Conservation (phyloP, 305 asterid genomes). For the Rubia peregrina region DNA sequence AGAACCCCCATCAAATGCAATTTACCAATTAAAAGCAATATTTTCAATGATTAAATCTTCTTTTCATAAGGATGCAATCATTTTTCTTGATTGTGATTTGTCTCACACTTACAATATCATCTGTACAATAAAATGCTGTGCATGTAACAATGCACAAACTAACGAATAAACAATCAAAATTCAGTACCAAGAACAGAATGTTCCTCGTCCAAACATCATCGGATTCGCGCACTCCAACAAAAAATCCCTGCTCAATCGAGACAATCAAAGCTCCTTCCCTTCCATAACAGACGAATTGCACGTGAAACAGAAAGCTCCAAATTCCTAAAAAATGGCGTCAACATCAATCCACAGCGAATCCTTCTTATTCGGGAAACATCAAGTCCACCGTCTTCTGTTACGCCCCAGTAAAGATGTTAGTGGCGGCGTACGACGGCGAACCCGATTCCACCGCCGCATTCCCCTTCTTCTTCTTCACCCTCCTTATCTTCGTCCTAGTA, state of each 20-base stretch:
- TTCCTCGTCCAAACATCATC: constrained; percentile 1
- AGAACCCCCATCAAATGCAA: too few relatives aligned
- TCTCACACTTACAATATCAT: too few relatives aligned
- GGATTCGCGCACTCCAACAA: not conserved
- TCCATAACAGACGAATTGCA: not conserved
- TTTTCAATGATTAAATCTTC: too few relatives aligned
- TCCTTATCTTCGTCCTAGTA: constrained; percentile 29
- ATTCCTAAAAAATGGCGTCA: not conserved
- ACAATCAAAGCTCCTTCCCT: not conserved
- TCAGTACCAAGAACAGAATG: not conserved
- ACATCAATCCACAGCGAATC: not conserved
- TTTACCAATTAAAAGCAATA: too few relatives aligned
- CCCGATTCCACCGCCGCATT: constrained; percentile 28
- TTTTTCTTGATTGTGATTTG: too few relatives aligned
- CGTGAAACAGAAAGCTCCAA: not conserved
- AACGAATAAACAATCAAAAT: not conserved
- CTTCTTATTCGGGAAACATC: constrained; percentile 3
- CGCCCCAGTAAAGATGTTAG: not conserved
- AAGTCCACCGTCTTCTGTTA: not conserved
- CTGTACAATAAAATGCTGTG: too few relatives aligned
- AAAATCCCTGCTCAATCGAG: not conserved
- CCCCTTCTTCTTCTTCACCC: constrained; percentile 26
- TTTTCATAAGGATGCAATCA: too few relatives aligned
- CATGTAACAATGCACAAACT: too few relatives aligned
- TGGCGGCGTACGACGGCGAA: constrained; percentile 11